These are phyloP conservation scores for Pseudisothecium myosuroides DNA, from an alignment of 225 moss, liverwort and hornwort genomes.

Conservation along the genomic window DNA sequence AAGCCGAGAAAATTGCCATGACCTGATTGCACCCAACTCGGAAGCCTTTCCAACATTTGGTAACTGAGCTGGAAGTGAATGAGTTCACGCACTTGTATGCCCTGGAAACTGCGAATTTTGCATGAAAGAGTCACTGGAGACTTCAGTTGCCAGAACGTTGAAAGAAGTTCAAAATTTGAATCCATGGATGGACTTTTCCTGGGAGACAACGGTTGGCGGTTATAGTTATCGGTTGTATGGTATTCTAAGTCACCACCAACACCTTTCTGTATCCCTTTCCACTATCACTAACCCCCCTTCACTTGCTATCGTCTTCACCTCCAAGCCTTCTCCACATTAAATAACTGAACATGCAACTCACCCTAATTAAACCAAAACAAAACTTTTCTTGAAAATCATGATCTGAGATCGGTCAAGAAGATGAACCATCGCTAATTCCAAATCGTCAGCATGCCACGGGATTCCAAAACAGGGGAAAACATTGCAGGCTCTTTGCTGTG, in stretches of 20 bases:
- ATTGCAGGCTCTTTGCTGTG: neutral
- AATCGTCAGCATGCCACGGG: neutral
- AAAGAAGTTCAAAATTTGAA: neutral
- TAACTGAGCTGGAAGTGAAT: neutral
- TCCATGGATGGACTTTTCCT: neutral
- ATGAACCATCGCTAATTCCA: neutral
- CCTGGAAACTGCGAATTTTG: neutral
- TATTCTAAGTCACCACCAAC: constrained; percentile 29
- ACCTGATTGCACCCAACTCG: neutral
- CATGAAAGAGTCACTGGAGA: neutral
- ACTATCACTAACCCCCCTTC: constrained; percentile 12
- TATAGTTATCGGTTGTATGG: constrained; percentile 20
- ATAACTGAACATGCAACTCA: neutral
- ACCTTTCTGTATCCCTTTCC: constrained; percentile 32
- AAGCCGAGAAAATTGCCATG: neutral
- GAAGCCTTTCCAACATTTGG: neutral
- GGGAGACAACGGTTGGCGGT: constrained; percentile 20
- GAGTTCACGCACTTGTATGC: too few relatives aligned
- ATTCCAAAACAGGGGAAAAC: neutral
- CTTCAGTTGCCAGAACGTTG: neutral
- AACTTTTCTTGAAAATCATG: neutral
- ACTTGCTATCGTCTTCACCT: neutral
- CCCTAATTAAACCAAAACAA: neutral
- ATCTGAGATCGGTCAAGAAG: neutral
- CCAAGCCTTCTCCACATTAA: neutral